Conservation (phyloP, 169 alveolate genomes). For the Neospora caninum region DNA sequence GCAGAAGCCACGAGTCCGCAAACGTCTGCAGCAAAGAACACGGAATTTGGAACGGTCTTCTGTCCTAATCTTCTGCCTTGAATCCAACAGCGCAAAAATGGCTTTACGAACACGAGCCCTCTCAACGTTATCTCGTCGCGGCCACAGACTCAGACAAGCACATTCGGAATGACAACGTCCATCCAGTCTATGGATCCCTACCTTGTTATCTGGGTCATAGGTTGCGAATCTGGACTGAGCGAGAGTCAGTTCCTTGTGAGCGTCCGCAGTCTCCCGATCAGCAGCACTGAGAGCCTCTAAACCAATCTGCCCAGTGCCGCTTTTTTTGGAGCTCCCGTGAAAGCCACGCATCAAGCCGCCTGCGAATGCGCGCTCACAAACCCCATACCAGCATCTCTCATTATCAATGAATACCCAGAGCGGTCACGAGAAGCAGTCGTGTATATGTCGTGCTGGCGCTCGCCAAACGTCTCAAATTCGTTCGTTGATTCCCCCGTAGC, state of each 20-base stretch:
- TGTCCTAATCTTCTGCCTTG: not conserved
- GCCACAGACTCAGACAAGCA: too few relatives aligned
- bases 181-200: not conserved
- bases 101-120: not conserved
- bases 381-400: not conserved
- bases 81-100: not conserved
- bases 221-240: constrained; percentile 43
- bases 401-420: too few relatives aligned
- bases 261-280: constrained; percentile 66
- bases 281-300: constrained; percentile 60
- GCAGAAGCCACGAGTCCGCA: constrained; percentile 59
- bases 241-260: constrained; percentile 32
- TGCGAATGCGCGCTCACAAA: not conserved
- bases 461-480: too few relatives aligned
- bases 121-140: too few relatives aligned
- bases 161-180: too few relatives aligned
- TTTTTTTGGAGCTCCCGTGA: constrained; percentile 32
- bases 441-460: too few relatives aligned
- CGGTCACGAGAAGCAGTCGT: too few relatives aligned
- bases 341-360: constrained; percentile 59
- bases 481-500: too few relatives aligned
- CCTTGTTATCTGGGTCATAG: not conserved
- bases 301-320: constrained; percentile 37
- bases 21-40: not conserved
- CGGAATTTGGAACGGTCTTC: not conserved